Conservation (phyloP, 2,329 filamentous ascomycete genomes). For the Fusarium sp. region DNA sequence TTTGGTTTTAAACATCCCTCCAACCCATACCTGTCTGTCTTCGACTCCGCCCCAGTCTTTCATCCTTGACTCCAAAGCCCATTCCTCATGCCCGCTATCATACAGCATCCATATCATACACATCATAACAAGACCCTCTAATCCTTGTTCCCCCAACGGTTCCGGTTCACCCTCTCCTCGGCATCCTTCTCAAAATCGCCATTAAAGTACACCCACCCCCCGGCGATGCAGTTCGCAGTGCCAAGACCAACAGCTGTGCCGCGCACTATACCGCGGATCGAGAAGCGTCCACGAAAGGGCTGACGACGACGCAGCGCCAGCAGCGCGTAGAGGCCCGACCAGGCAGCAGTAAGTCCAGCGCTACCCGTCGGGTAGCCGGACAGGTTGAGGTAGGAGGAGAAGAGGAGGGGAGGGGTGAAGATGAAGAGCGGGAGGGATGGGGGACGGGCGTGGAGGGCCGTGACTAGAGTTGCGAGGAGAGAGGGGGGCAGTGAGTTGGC, state of each 20-base stretch:
- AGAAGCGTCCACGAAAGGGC: conserved; percentile 56
- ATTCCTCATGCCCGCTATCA: conserved; percentile 7
- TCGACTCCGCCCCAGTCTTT: not conserved
- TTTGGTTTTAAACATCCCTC: not conserved
- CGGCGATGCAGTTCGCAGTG: conserved; percentile 60
- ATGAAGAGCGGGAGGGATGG: conserved; percentile 64
- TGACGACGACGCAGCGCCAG: conserved; percentile 64
- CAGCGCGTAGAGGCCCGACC: conserved; percentile 68
- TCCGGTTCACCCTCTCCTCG: conserved; percentile 59
- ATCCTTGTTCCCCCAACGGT: conserved; percentile 60
- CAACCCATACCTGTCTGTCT: not conserved
- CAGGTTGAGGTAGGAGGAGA: conserved; percentile 70
- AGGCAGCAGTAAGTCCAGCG: conserved; percentile 67
- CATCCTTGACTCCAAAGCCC: not conserved
- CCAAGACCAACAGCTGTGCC: conserved; percentile 64
- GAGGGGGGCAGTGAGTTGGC: conserved; percentile 67
- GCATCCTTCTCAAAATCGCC: conserved; percentile 65
- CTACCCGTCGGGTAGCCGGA: conserved; percentile 69
- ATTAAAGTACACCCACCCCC: conserved; percentile 64
- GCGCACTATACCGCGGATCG: conserved; percentile 63
- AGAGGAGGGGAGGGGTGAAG: conserved; percentile 64
- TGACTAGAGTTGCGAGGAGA: conserved; percentile 67
- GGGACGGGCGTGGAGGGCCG: conserved; percentile 67
- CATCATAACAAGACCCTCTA: not conserved
- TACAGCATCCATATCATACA: conserved; percentile 31